A percentile compares a stretch with the other conserved stretches of the same genome.
These are phyloP conservation scores for Calonectria hongkongensis DNA, from an alignment of 2,329 filamentous ascomycete genomes.

Conservation along the genomic window DNA sequence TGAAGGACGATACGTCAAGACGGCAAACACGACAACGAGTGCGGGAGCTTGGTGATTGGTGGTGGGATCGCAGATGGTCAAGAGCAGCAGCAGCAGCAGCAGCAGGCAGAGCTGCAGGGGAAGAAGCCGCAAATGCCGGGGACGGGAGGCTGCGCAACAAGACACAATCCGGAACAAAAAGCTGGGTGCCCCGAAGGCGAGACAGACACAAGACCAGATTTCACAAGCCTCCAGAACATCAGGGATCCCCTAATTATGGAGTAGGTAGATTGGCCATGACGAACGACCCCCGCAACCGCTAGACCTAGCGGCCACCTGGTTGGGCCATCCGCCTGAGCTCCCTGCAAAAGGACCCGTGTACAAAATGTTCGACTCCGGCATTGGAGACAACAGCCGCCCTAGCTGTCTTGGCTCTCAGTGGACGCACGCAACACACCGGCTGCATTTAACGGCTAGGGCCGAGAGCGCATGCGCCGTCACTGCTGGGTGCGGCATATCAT, in stretches of 20 bases:
- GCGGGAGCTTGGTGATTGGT: background rate
- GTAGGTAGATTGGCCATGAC: slow-evolving; percentile 31
- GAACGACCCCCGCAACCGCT: slow-evolving; percentile 28
- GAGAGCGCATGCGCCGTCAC: background rate
- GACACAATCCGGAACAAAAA: slow-evolving; percentile 30
- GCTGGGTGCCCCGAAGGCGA: slow-evolving; percentile 15
- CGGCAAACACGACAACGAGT: background rate
- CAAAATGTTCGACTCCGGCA: slow-evolving; percentile 21
- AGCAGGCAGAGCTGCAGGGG: slow-evolving; percentile 10
- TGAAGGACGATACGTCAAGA: slow-evolving; percentile 7
- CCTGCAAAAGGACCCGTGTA: slow-evolving; percentile 20
- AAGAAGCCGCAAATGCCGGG: background rate
- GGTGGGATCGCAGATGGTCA: background rate
- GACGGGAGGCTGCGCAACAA: background rate
- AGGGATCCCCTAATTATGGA: slow-evolving; percentile 27
- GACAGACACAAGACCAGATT: slow-evolving; percentile 41
- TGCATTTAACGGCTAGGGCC: slow-evolving; percentile 17
- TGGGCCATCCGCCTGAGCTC: slow-evolving; percentile 23
- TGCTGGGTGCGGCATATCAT: slow-evolving; percentile 15
- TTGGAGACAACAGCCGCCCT: slow-evolving; percentile 4
- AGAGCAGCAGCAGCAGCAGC: background rate
- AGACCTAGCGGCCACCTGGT: slow-evolving; percentile 18
- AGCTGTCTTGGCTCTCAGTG: slow-evolving; percentile 7
- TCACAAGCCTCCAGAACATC: slow-evolving; percentile 27
- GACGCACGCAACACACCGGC: slow-evolving; percentile 1